A percentile compares a stretch with the other conserved stretches of the same genome.
phyloP scores from a whole-genome alignment of 2,329 filamentous ascomycete genomes.

The Phialemoniopsis sp. region DNA sequence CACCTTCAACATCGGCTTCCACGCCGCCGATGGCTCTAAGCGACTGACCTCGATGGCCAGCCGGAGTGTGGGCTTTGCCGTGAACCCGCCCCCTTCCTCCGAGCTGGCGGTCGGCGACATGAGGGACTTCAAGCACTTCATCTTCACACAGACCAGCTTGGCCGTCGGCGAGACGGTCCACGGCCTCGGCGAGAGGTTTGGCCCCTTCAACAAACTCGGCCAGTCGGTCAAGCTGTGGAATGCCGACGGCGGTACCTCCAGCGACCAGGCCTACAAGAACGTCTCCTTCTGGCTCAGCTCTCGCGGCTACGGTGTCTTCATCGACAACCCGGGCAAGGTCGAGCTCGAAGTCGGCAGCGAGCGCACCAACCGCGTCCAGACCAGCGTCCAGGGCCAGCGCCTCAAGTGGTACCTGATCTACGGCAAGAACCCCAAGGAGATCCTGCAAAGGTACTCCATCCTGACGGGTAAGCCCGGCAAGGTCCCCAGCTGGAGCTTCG shows the following conservation, averaged over 20 bases:
- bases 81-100: conserved; percentile 47
- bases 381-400: conserved; percentile 63
- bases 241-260: conserved; percentile 60
- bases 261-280: conserved; percentile 71
- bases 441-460: conserved; percentile 61
- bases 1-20: conserved; percentile 52
- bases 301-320: conserved; percentile 72
- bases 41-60: conserved; percentile 49
- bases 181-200: conserved; percentile 73
- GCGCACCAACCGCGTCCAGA: conserved; percentile 66
- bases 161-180: conserved; percentile 64
- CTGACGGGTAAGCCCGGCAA: conserved; percentile 62
- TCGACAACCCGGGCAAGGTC: conserved; percentile 65
- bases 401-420: conserved; percentile 73
- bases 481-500: conserved; percentile 71
- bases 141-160: conserved; percentile 52
- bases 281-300: conserved; percentile 67
- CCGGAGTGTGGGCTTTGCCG: conserved; percentile 54
- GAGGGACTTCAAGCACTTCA: conserved; percentile 47
- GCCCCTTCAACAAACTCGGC: conserved; percentile 72
- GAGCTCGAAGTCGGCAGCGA: conserved; percentile 73
- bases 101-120: conserved; percentile 51
- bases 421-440: conserved; percentile 67
- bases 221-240: conserved; percentile 65
- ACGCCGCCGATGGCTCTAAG: conserved; percentile 42